phyloP scores from a whole-genome alignment of 805 yeast genomes.

The Candida sonorensis region DNA sequence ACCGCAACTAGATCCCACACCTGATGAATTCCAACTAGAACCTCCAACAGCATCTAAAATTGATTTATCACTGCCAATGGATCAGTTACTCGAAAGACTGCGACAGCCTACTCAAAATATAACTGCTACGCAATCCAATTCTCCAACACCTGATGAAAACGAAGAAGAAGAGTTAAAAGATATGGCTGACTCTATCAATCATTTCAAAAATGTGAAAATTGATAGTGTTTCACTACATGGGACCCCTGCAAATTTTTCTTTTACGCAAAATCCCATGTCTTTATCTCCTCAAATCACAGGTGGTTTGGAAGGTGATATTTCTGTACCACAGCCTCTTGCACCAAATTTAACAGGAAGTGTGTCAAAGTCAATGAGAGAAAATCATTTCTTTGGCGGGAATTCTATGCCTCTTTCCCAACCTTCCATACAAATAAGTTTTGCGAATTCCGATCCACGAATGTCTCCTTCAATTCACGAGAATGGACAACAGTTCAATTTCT shows the following conservation, averaged over 20 bases:
- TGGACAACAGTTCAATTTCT: neutral
- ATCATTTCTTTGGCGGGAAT: constrained; percentile 14
- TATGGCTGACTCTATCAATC: constrained; percentile 67
- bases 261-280: constrained; percentile 6
- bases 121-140: constrained; percentile 11
- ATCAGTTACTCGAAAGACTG: constrained; percentile 50
- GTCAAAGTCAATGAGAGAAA: constrained; percentile 35
- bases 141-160: constrained; percentile 36
- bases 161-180: constrained; percentile 68
- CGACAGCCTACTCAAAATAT: constrained; percentile 22
- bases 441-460: constrained; percentile 1
- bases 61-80: constrained; percentile 72
- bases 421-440: too few species aligned
- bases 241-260: constrained; percentile 49
- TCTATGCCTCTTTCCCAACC: neutral
- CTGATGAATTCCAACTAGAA: too few species aligned
- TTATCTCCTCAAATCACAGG: constrained; percentile 9
- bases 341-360: constrained; percentile 51
- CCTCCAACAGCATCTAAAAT: too few species aligned
- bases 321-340: constrained; percentile 31
- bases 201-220: constrained; percentile 70
- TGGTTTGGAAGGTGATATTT: neutral
- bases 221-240: constrained; percentile 74
- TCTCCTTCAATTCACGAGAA: neutral
- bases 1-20: too few species aligned